Evolutionary conservation across 2,329 filamentous ascomycete species (phyloP).

Genomic region (Pseudofabraea citricarpa): DNA sequence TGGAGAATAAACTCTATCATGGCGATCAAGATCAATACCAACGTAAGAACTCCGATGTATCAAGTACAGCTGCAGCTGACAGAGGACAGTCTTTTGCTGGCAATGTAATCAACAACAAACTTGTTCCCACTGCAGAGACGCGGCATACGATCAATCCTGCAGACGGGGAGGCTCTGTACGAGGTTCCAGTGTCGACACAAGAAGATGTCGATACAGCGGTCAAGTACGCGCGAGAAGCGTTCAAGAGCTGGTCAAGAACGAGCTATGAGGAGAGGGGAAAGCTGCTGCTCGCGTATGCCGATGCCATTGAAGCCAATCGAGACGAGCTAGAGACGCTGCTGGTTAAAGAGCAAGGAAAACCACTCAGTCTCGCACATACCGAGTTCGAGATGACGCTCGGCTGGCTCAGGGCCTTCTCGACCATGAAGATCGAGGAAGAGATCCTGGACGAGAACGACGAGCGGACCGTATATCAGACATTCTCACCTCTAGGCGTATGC

Average conservation of each 20-base stretch:
- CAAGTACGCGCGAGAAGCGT: conserved; percentile 33
- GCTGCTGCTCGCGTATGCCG: conserved; percentile 22
- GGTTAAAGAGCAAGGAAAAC: conserved; percentile 48
- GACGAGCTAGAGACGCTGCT: conserved; percentile 40
- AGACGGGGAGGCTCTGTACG: conserved; percentile 10
- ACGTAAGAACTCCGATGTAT: too few relatives aligned
- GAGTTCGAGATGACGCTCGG: conserved; percentile 9
- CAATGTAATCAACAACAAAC: not conserved
- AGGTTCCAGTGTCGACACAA: conserved; percentile 31
- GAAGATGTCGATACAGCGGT: conserved; percentile 29
- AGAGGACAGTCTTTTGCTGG: not conserved
- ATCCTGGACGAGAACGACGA: conserved; percentile 4
- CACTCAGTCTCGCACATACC: conserved; percentile 25
- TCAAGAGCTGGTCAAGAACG: conserved; percentile 41
- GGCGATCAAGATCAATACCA: too few relatives aligned
- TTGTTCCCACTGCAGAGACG: not conserved
- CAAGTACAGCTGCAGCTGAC: too few relatives aligned
- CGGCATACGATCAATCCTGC: conserved; percentile 19
- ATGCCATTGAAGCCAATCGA: conserved; percentile 21
- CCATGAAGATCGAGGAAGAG: conserved; percentile 5
- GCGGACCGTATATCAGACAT: conserved; percentile 16
- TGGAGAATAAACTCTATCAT: too few relatives aligned
- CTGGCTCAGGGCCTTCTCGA: conserved; percentile 5
- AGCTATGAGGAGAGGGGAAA: conserved; percentile 38
- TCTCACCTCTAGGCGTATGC: conserved; percentile 42